These are phyloP conservation scores for Rutstroemia sp. DNA, from an alignment of 2,329 filamentous ascomycete genomes.

Conservation along the genomic window DNA sequence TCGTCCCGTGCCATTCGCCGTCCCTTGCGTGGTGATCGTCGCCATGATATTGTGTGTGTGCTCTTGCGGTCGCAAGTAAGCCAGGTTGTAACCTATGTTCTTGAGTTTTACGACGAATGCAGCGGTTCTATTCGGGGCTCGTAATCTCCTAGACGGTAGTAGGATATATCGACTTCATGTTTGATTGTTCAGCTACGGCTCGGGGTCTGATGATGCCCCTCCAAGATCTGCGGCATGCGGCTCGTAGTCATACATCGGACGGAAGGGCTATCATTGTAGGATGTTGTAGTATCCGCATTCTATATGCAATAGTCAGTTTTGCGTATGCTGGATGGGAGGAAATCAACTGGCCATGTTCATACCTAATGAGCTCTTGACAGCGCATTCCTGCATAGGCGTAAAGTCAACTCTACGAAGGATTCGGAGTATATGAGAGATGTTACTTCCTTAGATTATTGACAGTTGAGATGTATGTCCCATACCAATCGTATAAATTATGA, in stretches of 20 bases:
- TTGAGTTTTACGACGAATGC: background rate
- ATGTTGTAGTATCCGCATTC: conserved; percentile 1
- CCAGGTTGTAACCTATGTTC: background rate
- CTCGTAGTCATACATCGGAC: conserved; percentile 2
- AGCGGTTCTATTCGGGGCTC: background rate
- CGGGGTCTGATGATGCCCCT: conserved; percentile 1
- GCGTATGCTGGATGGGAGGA: conserved; percentile 7
- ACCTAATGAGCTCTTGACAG: conserved; percentile 23
- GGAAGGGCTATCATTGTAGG: conserved; percentile 2
- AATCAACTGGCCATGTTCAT: conserved; percentile 13
- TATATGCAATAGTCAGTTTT: conserved; percentile 19
- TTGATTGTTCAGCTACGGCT: background rate
- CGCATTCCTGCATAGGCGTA: conserved; percentile 23
- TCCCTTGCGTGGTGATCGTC: background rate
- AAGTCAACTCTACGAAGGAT: conserved; percentile 15
- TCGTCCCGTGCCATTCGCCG: background rate
- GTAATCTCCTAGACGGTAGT: background rate
- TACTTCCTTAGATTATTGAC: conserved; percentile 4
- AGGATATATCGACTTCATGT: background rate
- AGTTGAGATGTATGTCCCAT: conserved; percentile 1
- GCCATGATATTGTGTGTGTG: background rate
- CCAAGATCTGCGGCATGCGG: conserved; percentile 4
- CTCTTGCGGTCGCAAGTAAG: background rate
- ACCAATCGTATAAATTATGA: background rate
- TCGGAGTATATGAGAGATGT: conserved; percentile 12